Evolutionary conservation across 805 yeast species (phyloP), one percentile per base, ranked within the genome.

Genomic region (Ogataea allantospora): DNA sequence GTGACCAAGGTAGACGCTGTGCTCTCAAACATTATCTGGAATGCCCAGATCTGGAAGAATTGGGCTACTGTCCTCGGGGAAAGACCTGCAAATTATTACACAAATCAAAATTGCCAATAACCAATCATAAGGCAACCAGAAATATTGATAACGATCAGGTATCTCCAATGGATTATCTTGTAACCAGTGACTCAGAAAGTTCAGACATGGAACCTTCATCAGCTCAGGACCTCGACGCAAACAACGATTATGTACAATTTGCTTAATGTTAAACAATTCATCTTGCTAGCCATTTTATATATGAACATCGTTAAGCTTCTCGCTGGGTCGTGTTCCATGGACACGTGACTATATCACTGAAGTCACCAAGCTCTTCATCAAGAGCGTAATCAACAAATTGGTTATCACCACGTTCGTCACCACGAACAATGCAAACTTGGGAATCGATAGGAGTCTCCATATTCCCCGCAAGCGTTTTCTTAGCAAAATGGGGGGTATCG

Each of bases 31-130:
- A 85, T 53, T 58, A 62, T 11, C 71, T 66, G 47, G 75, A 75
- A 41, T 85, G 95, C 60, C 91, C 95, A 0, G 91, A 84, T 51
- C 74, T 70, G 48, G 80, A 75, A 46, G 78, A 76, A 43, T 65
- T 65, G n/a, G 83, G 81, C 9, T 51, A 47, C 21, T 85, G 95
- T 56, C 67, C 77, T 1, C 60, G 76, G 35, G 76, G 75, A 1
- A 60, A 55, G 17, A 52, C 58, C 14, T 84, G 91, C 54, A 57
- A 60, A n/a, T 62, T 84, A 30, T 53, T 54, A 24, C 91, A 83
- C 57, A 57, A 51, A 20, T 32, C 57, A 1, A 63, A 38, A 23
- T 12, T 23, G 22, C 37, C 22, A 27, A 23, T 21, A 10, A 26
- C 15, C 15, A 28, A 13, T 33, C 38, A 22, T 22, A 43, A 31